Base-by-base conservation (phyloP, 495 filamentous ascomycete genomes). In the Thozetella sp. region DNA sequence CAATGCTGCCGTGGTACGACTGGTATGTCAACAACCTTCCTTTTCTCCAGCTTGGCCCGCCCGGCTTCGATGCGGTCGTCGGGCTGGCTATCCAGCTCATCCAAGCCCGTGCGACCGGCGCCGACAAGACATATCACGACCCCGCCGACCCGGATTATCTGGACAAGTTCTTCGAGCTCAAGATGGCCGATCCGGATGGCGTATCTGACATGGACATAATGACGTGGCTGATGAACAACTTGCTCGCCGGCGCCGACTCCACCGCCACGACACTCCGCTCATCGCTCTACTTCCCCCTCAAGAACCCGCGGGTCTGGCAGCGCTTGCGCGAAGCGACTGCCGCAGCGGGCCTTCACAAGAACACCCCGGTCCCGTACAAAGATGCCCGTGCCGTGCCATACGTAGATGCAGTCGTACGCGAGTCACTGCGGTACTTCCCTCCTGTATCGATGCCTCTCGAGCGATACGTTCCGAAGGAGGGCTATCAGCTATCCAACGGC, bases 391-490 rank as follows among this genome's bases (percentile, higher is more conserved):
- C 40, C 20, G 25, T 71, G 10, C 62, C 64, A 9, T 71, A 84
- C 64, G 77, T 88, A n/a, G 77, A 81, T 23, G 83, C 81, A 24
- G 72, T 78, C 53, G 73, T 86, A 37, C 80, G 81, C 60, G 85
- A 88, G 67, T 63, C 76, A 12, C 66, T 84, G 25, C 79, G 83
- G 22, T 60, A 83, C 15, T 75, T 82, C 54, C 83, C 83, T 1
- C 74, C 76, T 0, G 71, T 78, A 10, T 76, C 75, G 11, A 57
- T 85, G 1, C 60, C 72, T 2, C 62, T 82, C 1, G 77, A 83
- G 59, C 73, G 82, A 0, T 67, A 78, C 13, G 80, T 81, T 0
- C 79, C 78, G 1, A 56, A 61, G 0, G 76, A 69, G 12, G 79
- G 78, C n/a, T 63, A 76, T 12, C 67, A 46, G 15, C 65, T 80